These are phyloP conservation scores for Penicillium macrosclerotiorum DNA, from an alignment of 495 filamentous ascomycete species.

Conservation along the genomic window DNA sequence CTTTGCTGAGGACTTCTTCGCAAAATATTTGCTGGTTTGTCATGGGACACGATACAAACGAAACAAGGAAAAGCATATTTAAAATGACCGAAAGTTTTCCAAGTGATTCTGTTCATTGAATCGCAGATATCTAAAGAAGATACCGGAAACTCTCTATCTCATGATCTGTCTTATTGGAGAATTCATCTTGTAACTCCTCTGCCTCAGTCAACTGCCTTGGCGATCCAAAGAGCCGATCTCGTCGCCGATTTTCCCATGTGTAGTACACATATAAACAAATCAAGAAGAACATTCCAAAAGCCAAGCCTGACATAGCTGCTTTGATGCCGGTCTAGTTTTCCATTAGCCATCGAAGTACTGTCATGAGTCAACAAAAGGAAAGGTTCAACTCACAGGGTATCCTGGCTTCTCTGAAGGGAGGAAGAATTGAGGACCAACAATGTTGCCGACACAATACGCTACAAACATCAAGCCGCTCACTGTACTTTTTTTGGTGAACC, in stretches of 20 bases:
- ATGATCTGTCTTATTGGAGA: slow-evolving; percentile 32
- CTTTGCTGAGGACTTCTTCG: slow-evolving; percentile 57
- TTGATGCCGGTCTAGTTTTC: slow-evolving; percentile 34
- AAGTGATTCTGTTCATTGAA: not conserved
- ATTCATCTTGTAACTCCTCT: slow-evolving; percentile 27
- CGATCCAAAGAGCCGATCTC: slow-evolving; percentile 24
- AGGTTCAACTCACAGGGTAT: slow-evolving; percentile 27
- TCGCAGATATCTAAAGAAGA: slow-evolving; percentile 25
- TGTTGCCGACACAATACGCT: slow-evolving; percentile 39
- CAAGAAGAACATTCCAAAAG: slow-evolving; percentile 26
- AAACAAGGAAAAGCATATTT: slow-evolving; percentile 12
- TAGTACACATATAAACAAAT: slow-evolving; percentile 24
- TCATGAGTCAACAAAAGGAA: not conserved
- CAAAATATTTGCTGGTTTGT: slow-evolving; percentile 52
- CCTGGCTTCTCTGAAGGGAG: slow-evolving; percentile 30
- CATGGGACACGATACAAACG: slow-evolving; percentile 49
- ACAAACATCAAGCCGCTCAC: slow-evolving; percentile 40
- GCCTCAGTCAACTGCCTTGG: slow-evolving; percentile 20
- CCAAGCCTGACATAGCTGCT: slow-evolving; percentile 26
- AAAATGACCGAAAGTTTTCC: too few relatives aligned
- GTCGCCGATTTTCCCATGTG: slow-evolving; percentile 23
- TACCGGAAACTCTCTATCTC: slow-evolving; percentile 34
- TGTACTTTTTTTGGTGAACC: slow-evolving; percentile 62
- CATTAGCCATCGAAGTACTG: too few relatives aligned
- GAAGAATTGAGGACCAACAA: slow-evolving; percentile 39